Base-by-base conservation (phyloP, 1,139 yeast species). In the Saccharomyces uvarum region DNA sequence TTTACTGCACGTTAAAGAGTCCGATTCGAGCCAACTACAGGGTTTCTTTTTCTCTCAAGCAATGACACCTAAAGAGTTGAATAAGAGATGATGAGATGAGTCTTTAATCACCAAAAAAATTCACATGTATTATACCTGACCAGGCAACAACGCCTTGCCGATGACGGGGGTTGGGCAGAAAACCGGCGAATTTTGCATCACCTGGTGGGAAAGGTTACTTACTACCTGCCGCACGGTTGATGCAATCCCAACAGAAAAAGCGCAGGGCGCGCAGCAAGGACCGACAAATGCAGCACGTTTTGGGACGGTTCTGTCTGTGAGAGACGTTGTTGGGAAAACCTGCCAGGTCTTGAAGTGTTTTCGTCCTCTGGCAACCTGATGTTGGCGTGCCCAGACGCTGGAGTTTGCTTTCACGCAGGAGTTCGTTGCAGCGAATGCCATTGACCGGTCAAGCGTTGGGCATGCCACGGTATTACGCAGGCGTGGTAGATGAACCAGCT, bases 1-100 rank as follows among this genome's bases (percentile, higher is more conserved):
- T 38, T 38, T 38, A 38, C 46, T 49, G 51, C 21, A 48, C 21
- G 16, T 54, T 57, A 7, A 55, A 14, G 14, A 21, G 27, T 13
- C 26, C 8, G 47, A 38, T 16, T 6, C 26, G 24, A 38, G n/a
- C n/a, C n/a, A 38, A 38, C 9, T 38, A 9, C 24, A 24, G n/a
- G 4, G 19, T 38, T 38, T 26, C 44, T 38, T 38, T 5, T 33
- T 33, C 21, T 6, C 16, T 14, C 16, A 33, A 14, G 19, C 19
- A 33, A 33, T 19, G 44, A 38, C 44, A 19, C 44, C 44, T 9
- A 38, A 38, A 38, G 24, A 9, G 26, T 38, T 9, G 8, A 38
- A 19, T 5, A 9, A 38, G 26, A 38, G 19, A 38, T 38, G 44
- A 38, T 19, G 44, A 38, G 44, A 38, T 38, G 44, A 38, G 44